Percentiles rank a stretch among this genome's conserved stretches.
phyloP scores from a whole-genome alignment of 2,329 filamentous ascomycete genomes.

The Paracoccidioides lutzii region DNA sequence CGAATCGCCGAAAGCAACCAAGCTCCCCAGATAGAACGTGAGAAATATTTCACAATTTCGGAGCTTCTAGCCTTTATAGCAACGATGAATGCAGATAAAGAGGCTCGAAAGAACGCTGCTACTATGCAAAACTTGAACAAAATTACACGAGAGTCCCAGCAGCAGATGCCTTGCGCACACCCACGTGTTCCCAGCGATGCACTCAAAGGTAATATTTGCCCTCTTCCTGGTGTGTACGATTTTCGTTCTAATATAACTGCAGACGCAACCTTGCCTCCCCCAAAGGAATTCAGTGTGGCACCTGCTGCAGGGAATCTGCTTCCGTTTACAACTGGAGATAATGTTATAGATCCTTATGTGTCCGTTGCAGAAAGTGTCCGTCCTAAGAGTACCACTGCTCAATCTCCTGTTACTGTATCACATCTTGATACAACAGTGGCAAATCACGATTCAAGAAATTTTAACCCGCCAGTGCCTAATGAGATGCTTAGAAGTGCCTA shows the following conservation, averaged over 20 bases:
- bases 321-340: neutral
- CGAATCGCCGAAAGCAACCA: neutral
- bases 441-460: neutral
- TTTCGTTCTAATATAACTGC: neutral
- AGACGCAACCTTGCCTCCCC: neutral
- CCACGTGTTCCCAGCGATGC: neutral
- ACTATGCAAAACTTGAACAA: neutral
- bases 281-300: neutral
- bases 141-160: neutral
- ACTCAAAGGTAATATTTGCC: neutral
- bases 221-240: neutral
- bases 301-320: neutral
- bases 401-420: neutral
- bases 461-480: neutral
- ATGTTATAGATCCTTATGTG: neutral
- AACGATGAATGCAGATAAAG: neutral
- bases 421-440: neutral
- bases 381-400: too few relatives aligned
- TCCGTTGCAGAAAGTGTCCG: neutral
- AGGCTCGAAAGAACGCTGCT: neutral
- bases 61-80: neutral
- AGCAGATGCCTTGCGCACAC: neutral
- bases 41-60: neutral
- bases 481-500: neutral
- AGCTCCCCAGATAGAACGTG: neutral